Evolutionary conservation across 2,329 filamentous ascomycete species (phyloP).

Genomic region (Dothiorella sarmentorum): DNA sequence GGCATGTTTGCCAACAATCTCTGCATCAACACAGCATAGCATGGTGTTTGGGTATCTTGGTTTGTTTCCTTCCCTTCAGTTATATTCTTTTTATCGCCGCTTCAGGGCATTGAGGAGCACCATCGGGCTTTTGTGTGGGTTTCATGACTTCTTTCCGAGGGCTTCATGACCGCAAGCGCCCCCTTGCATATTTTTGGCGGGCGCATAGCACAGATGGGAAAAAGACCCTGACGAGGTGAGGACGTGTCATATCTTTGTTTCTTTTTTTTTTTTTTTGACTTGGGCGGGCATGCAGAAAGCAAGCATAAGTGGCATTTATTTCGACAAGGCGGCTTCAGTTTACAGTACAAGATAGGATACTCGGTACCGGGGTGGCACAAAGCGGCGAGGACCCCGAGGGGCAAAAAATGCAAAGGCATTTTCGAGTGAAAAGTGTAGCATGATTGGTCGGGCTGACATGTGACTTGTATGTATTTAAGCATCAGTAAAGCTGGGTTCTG

Average conservation of each 20-base stretch:
- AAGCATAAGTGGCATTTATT: constrained; percentile 1
- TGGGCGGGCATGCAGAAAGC: constrained; percentile 7
- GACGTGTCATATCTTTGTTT: not conserved
- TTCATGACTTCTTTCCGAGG: not conserved
- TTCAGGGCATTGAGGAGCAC: not conserved
- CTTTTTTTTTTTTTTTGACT: not conserved
- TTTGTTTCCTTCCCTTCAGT: not conserved
- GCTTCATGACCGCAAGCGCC: constrained; percentile 6
- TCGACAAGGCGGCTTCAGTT: not conserved
- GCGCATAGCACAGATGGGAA: constrained; percentile 13
- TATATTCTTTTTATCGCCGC: not conserved
- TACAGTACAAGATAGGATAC: not conserved
- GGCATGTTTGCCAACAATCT: constrained; percentile 14
- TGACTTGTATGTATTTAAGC: no score
- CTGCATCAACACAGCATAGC: constrained; percentile 18
- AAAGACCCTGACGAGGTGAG: not conserved
- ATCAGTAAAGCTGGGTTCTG: no score
- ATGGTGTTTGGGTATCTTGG: constrained; percentile 15
- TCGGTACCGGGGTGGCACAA: not conserved
- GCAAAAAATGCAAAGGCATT: no score
- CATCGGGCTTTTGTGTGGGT: not conserved
- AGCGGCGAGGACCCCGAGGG: no score
- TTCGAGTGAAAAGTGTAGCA: no score
- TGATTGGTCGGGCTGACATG: no score
- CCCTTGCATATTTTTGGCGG: constrained; percentile 16